These are phyloP conservation scores for Melaleuca quinquenervia DNA, from an alignment of 345 rosid species.

Conservation along the genomic window DNA sequence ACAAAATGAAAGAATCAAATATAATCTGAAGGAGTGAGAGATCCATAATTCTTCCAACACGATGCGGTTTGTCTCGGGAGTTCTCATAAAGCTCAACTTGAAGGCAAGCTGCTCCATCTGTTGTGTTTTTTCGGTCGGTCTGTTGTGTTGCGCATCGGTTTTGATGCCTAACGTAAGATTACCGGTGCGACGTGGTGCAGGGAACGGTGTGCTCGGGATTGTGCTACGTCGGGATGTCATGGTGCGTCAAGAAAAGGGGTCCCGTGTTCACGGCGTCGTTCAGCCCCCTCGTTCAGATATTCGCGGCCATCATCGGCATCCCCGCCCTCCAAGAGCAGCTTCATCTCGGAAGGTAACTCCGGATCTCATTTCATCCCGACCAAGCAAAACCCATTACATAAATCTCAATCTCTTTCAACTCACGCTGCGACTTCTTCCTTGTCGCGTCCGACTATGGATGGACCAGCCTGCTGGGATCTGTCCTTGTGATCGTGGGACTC, in stretches of 20 bases:
- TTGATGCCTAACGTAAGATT: neutral
- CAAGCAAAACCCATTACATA: neutral
- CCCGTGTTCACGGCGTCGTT: slow-evolving; percentile 60
- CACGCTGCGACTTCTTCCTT: neutral
- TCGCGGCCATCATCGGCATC: slow-evolving; percentile 43
- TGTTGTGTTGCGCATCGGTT: neutral
- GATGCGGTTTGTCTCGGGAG: neutral
- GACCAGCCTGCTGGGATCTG: slow-evolving; percentile 60
- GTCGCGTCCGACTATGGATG: neutral
- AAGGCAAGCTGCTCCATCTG: neutral
- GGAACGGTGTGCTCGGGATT: slow-evolving; percentile 53
- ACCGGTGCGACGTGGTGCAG: slow-evolving; percentile 9
- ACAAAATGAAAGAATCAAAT: neutral
- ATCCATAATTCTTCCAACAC: neutral
- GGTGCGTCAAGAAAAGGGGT: slow-evolving; percentile 61
- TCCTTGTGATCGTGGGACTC: slow-evolving; percentile 49
- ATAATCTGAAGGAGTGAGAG: neutral
- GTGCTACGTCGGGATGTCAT: slow-evolving; percentile 50
- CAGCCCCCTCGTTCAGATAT: slow-evolving; percentile 46
- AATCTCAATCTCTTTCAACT: neutral
- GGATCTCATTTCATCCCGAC: neutral
- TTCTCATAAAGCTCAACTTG: neutral
- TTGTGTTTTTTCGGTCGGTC: neutral
- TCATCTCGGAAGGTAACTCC: slow-evolving; percentile 45
- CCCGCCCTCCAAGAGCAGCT: slow-evolving; percentile 46